Evolutionary conservation across 1,284 basidiomycete species (phyloP).

Genomic region (Microbotryomycetes sp.): DNA sequence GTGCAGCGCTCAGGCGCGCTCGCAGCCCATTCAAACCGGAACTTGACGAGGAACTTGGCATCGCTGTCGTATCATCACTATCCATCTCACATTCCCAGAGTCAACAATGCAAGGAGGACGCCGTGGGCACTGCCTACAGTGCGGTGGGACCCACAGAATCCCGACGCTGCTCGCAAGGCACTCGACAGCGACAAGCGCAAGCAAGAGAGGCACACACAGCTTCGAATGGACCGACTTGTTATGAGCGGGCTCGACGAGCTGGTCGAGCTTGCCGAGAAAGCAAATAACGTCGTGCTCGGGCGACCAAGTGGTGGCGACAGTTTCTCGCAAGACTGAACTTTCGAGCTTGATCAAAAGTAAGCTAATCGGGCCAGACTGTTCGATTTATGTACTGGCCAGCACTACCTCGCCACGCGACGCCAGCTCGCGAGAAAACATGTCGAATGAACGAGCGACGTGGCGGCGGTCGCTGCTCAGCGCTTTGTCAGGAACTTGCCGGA

Average conservation of each 20-base stretch:
- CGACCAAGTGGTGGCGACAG: not conserved
- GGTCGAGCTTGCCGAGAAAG: not conserved
- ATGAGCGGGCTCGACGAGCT: not conserved
- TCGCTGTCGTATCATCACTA: constrained; percentile 17
- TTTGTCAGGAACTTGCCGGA: too few relatives aligned
- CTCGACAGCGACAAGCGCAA: not conserved
- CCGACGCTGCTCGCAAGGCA: not conserved
- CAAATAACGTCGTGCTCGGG: not conserved
- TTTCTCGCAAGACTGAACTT: not conserved
- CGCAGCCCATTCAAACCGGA: not conserved
- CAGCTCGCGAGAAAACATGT: too few relatives aligned
- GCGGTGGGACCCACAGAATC: constrained; percentile 18
- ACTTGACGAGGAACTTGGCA: constrained; percentile 1
- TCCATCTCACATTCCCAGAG: not conserved
- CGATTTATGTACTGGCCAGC: too few relatives aligned
- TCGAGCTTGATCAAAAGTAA: too few relatives aligned
- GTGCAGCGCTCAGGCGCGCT: not conserved
- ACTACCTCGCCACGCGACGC: too few relatives aligned
- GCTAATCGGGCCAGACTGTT: too few relatives aligned
- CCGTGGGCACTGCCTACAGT: constrained; percentile 4
- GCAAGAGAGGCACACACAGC: not conserved
- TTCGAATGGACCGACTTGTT: not conserved
- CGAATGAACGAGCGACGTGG: too few relatives aligned
- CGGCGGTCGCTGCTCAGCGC: too few relatives aligned
- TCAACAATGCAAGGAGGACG: constrained; percentile 2